A percentile compares a stretch with the other conserved stretches of the same genome.
These are phyloP conservation scores for Pneumocystis sp. DNA, from an alignment of 1,139 yeast species.

Conservation along the genomic window DNA sequence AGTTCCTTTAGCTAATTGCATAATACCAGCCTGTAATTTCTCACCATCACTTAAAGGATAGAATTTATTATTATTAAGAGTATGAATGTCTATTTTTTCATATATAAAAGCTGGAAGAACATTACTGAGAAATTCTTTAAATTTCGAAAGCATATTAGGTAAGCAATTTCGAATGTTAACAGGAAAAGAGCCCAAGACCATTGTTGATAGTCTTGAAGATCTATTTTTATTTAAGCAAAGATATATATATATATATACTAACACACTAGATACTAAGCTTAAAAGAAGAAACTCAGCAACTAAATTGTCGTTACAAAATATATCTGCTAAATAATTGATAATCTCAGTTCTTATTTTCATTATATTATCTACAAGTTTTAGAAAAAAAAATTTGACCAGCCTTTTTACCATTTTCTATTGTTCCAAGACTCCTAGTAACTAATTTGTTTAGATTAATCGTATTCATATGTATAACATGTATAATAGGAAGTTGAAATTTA, in stretches of 20 bases:
- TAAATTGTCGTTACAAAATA: slow-evolving; percentile 7
- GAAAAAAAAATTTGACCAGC: neutral
- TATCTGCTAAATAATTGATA: slow-evolving; percentile 3
- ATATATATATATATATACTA: neutral
- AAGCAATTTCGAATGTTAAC: slow-evolving; percentile 8
- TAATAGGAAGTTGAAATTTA: neutral
- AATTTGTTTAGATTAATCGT: neutral
- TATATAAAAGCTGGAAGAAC: slow-evolving; percentile 2
- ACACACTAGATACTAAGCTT: slow-evolving; percentile 6
- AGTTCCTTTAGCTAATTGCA: slow-evolving; percentile 10
- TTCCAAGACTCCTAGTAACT: neutral
- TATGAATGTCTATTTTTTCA: slow-evolving; percentile 6
- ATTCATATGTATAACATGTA: neutral
- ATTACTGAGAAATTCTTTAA: neutral
- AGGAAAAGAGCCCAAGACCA: slow-evolving; percentile 7
- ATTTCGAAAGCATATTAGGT: neutral
- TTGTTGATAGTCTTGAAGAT: slow-evolving; percentile 1
- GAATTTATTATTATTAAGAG: slow-evolving; percentile 7
- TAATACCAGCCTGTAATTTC: slow-evolving; percentile 6
- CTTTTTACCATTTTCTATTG: neutral
- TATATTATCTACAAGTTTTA: neutral
- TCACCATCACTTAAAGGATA: slow-evolving; percentile 13
- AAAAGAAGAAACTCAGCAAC: slow-evolving; percentile 10
- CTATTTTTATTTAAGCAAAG: neutral
- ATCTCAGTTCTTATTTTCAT: slow-evolving; percentile 1